These are phyloP conservation scores for Coffea humblotiana DNA, from an alignment of 305 asterid genomes.

Conservation along the genomic window DNA sequence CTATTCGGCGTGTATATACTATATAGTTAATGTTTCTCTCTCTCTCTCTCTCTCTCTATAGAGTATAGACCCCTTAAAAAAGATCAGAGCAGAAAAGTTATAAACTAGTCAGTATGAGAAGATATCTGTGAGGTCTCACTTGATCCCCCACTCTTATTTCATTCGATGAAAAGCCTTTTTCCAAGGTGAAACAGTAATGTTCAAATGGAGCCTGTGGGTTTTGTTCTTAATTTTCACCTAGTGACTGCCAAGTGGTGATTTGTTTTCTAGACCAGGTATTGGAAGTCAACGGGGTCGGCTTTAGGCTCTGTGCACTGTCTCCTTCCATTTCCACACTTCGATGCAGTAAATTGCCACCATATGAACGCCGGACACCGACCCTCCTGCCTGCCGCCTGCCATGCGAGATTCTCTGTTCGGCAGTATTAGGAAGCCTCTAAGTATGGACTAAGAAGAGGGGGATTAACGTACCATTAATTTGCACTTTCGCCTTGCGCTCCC, in stretches of 20 bases:
- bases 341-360: neutral
- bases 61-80: slow-evolving; percentile 13
- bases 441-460: neutral
- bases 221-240: neutral
- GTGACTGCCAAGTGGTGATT: slow-evolving; percentile 47
- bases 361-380: slow-evolving; percentile 18
- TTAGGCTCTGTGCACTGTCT: slow-evolving; percentile 22
- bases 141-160: neutral
- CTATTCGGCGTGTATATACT: slow-evolving; percentile 6
- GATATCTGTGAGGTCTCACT: slow-evolving; percentile 30
- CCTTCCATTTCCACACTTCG: slow-evolving; percentile 11
- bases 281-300: slow-evolving; percentile 55
- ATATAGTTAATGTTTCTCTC: too few relatives aligned
- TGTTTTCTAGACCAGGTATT: neutral
- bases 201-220: neutral
- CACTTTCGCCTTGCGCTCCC: slow-evolving; percentile 31
- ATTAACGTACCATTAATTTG: slow-evolving; percentile 11
- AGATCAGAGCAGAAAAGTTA: slow-evolving; percentile 30
- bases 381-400: neutral
- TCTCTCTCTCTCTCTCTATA: slow-evolving; percentile 10
- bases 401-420: slow-evolving; percentile 11
- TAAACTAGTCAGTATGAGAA: slow-evolving; percentile 7
- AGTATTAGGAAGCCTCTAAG: neutral
- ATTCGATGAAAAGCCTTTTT: slow-evolving; percentile 15
- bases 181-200: slow-evolving; percentile 15